Base-by-base conservation (phyloP, 345 rosid species). In the Sapria himalayana region DNA sequence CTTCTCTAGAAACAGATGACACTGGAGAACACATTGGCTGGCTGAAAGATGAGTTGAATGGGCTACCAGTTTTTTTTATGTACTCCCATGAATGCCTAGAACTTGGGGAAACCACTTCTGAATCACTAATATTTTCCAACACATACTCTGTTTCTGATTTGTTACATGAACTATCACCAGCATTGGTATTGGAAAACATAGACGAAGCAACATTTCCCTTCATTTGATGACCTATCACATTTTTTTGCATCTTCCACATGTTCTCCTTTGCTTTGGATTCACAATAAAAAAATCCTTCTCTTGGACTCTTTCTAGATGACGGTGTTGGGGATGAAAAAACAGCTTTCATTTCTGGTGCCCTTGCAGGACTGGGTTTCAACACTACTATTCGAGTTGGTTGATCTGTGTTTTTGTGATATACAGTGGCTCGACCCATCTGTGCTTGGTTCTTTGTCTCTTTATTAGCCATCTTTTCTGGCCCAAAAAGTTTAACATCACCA, bases 41-140 rank as follows among this genome's bases (percentile, higher is more conserved):
- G 51, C 89, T 77, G 43, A 77, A 64, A 29, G 86, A 69, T 23
- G 86, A 68, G 41, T 73, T 49, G 34, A 86, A 65, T 36, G 86
- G 85, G 55, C 81, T 71, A 38, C 57, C 85, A 63, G 61, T 47
- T 66, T 73, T 76, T 49, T 74, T 74, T 42, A 52, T 46, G 56
- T 67, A 79, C 54, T 81, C 95, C 92, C 93, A 77, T 19, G 95
- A 89, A 64, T 77, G 86, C 61, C 79, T 74, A 47, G 84, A 72
- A 37, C 64, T 51, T 0, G 80, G 94, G 22, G 98, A 79, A 51
- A 63, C 57, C 41, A 67, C 73, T 64, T 82, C 95, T 17, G 71
- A 71, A 62, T 69, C 81, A 45, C 81, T 74, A 45, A 77, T 57
- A 56, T 76, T 74, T 50, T 69, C 95, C 29, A 36, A 62, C n/a